Evolutionary conservation across 805 yeast genomes (phyloP).

Genomic region (Kluyveromyces aestuarii): DNA sequence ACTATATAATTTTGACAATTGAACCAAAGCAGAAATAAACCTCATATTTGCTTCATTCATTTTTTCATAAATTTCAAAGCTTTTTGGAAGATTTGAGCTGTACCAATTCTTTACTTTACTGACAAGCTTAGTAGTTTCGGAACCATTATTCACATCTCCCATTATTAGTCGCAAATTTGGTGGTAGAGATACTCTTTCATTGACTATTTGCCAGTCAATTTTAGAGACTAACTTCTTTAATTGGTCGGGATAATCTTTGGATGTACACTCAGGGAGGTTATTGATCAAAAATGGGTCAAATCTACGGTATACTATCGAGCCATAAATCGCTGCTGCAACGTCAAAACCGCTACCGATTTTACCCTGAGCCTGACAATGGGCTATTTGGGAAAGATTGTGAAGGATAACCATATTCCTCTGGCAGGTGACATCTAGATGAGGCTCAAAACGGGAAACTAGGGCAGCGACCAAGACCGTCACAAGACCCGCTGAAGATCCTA

Average conservation of each 20-base stretch:
- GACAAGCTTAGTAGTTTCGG: constrained; percentile 90
- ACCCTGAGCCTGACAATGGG: constrained; percentile 91
- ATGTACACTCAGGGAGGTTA: constrained; percentile 25
- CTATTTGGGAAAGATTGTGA: constrained; percentile 80
- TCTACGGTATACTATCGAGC: constrained; percentile 74
- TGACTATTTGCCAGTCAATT: constrained; percentile 54
- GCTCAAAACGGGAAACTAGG: constrained; percentile 40
- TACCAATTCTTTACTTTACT: constrained; percentile 68
- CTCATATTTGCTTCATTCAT: constrained; percentile 52
- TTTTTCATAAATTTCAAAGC: constrained; percentile 42
- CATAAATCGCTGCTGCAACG: constrained; percentile 90
- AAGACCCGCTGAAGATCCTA: constrained; percentile 93
- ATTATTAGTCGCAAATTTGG: constrained; percentile 58
- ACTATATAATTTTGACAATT: constrained; percentile 29
- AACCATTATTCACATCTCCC: constrained; percentile 93
- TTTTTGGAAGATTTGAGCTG: constrained; percentile 38
- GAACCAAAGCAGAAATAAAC: constrained; percentile 41
- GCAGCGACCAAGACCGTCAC: constrained; percentile 75
- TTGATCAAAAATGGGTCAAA: constrained; percentile 51
- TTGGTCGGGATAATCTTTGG: constrained; percentile 21
- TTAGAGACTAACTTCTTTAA: constrained; percentile 33
- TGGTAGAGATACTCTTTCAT: constrained; percentile 54
- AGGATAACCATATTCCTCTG: constrained; percentile 29
- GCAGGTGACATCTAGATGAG: constrained; percentile 26
- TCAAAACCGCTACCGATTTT: constrained; percentile 97